Evolutionary conservation across 129 eudicot genomes (phyloP), one percentile per base, ranked within the genome.

Genomic region (Lonicera japonica): DNA sequence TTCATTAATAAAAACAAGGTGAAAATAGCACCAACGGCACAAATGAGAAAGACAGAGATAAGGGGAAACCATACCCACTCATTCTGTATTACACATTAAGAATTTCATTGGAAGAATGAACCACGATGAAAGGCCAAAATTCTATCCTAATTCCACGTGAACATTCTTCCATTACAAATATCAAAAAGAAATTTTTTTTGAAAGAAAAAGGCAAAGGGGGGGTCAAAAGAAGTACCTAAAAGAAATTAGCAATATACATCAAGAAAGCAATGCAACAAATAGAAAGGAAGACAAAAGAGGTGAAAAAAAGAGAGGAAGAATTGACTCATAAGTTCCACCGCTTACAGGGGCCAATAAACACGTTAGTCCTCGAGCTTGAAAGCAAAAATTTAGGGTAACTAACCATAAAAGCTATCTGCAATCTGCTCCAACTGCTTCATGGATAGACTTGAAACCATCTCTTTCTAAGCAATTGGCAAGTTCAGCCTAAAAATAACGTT

Each of bases 371-470:
- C 66, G 63, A 43, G 13, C 50, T 43, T 43, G 50, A 43, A 43
- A 43, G 16, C 68, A 63, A 64, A 60, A 22, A 48, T 21, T 70
- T n/a, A 25, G 43, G 39, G 41, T n/a, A 59, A 52, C 23, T 53
- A 29, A 54, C n/a, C 52, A 12, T 38, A 47, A 68, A 2, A 57
- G 69, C 69, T 73, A 87, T 75, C 90, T 75, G 82, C 80, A 84
- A 62, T 91, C 95, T 41, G 94, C 97, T 39, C 97, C 97, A 69
- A 91, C 76, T 21, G 95, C 97, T 14, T 91, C 97, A 60, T 77
- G 58, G 46, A 91, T 57, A 0, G 95, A 84, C 79, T 91, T 91
- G 77, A 65, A 91, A 54, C 97, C 97, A 45, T 87, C 97, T 58
- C 73, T 79, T 69, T 91, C 97, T 67, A 91, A 68, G 75, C 97